phyloP scores from a whole-genome alignment of 495 filamentous ascomycete species.

The Glarea lozoyensis region DNA sequence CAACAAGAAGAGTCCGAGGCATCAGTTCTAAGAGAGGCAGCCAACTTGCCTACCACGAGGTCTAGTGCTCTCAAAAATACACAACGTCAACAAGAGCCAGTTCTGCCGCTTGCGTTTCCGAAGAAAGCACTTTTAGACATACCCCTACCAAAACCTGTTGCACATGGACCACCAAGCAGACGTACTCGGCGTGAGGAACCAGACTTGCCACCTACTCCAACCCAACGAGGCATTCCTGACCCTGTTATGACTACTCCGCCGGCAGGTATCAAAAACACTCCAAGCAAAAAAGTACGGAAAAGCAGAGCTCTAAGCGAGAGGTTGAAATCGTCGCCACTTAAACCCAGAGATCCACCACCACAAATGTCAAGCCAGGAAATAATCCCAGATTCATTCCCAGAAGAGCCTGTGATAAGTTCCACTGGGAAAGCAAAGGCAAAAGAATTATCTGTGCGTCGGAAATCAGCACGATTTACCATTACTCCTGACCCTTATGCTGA shows the following conservation, averaged over 20 bases:
- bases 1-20: no score
- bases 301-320: constrained; percentile 26
- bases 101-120: background rate
- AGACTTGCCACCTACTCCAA: constrained; percentile 63
- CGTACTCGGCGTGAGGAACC: constrained; percentile 36
- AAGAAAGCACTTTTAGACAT: background rate
- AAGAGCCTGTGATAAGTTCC: background rate
- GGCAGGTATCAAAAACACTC: constrained; percentile 43
- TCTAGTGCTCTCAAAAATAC: no score
- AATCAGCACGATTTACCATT: constrained; percentile 15
- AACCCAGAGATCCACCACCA: constrained; percentile 16
- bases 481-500: constrained; percentile 16
- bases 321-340: constrained; percentile 33
- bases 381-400: no score
- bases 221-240: constrained; percentile 47
- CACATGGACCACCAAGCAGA: no score
- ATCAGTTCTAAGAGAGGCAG: no score
- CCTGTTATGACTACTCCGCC: constrained; percentile 42
- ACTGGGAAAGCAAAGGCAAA: background rate
- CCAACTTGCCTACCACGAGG: no score
- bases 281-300: constrained; percentile 32
- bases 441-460: constrained; percentile 9
- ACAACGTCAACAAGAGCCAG: background rate
- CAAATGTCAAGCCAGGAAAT: constrained; percentile 1
- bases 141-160: no score